Base-by-base conservation (phyloP, 2,329 filamentous ascomycete species). In the Verruconis gallopava region DNA sequence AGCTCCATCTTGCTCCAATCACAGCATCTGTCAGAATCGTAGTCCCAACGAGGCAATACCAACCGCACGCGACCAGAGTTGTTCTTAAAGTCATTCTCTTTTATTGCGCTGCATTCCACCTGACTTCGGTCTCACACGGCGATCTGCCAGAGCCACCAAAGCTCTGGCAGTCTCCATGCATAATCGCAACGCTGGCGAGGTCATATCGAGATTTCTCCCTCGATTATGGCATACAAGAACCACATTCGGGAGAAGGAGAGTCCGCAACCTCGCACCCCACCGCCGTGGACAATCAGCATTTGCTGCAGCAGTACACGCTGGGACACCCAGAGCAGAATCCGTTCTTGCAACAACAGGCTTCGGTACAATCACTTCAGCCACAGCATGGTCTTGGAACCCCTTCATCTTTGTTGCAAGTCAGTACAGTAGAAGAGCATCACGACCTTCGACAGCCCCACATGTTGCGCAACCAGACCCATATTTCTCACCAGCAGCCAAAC, bases 131-230 rank as follows among this genome's bases (percentile, higher is more conserved):
- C 60, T 61, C 52, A 61, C 55, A 53, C 55, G 59, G 62, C 60
- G 55, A 59, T 58, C 61, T 66, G 62, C 63, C 61, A 63, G 63
- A 65, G 63, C 38, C 62, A 58, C 60, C 55, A 52, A 60, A 59
- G 62, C 63, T 66, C 63, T 65, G 63, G 65, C 63, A 66, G 64
- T 62, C 62, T 65, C 59, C 58, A 66, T 65, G 62, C 62, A 61
- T 60, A 62, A 56, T 64, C 55, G 64, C 64, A 65, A 66, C 57
- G 56, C 64, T 68, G 64, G 65, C 65, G 62, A 62, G 55, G 51
- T 53, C 63, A 45, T 58, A 63, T 57, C 59, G 63, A 58, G 62
- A 63, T 54, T 62, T 59, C 51, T 59, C 58, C 56, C 63, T 66
- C 59, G 60, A 65, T 58, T 65, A 66, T 59, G 53, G 49, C 49